Base-by-base conservation (phyloP, 208 protist genomes). In the Crithidia expoeki region DNA sequence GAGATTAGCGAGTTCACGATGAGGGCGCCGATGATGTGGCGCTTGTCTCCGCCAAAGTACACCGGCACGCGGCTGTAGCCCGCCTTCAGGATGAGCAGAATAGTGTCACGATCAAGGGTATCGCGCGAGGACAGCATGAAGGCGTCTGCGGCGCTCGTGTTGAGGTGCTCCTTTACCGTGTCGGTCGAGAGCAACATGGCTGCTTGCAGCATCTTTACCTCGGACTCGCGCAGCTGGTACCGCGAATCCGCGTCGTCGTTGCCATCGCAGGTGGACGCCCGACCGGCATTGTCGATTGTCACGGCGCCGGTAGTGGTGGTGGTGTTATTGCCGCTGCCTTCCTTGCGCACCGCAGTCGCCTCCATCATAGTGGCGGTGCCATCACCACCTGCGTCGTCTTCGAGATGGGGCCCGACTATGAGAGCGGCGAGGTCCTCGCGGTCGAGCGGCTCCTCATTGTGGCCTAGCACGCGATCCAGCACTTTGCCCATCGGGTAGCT, bases 11-110 rank as follows among this genome's bases (percentile, higher is more conserved):
- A 88, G 52, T 97, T 95, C 14, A 94, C 83, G 52, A 96, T 83
- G 27, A 98, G 74, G 23, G 89, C 79, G 9, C 95, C 95, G 50
- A 96, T 77, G 63, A 98, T 88, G 74, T 97, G 91, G 17, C 59
- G 67, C 30, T 79, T 85, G 61, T 83, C 67, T 16, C 85, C 78
- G 36, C 78, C 81, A 19, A 81, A 80, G 78, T 90, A 97, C 1
- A 98, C 88, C 12, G 94, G 94, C 34, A 98, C 72, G 34, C 94
- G 86, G 34, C 81, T 94, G 77, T 92, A 92, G 34, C 90, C 92
- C 4, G 50, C 47, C n/a, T 76, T 38, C 11, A 91, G 52, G 72
- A 96, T 92, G 49, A 57, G 66, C 23, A 83, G 52, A 46, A 96
- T 81, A n/a, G 76, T 88, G 27, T 81, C 65, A 9, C 79, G 62